Conservation (phyloP, 139 green algal genomes). For the Picochlorum sp. region DNA sequence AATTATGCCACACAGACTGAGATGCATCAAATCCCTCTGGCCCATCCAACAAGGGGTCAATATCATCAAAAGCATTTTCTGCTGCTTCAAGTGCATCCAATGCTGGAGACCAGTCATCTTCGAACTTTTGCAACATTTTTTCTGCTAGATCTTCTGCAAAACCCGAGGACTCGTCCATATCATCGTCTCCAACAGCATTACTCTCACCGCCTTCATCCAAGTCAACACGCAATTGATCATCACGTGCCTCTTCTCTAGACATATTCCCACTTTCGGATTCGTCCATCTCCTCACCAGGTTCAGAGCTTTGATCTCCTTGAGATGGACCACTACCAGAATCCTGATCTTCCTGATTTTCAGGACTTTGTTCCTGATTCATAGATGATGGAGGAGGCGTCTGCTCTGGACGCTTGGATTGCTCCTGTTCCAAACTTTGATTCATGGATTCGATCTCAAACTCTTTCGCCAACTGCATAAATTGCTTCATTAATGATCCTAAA, state of each 20-base stretch:
- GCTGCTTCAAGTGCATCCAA: constrained; percentile 66
- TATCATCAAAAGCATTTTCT: constrained; percentile 37
- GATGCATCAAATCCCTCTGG: constrained; percentile 62
- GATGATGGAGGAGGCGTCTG: constrained; percentile 21
- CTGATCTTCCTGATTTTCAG: constrained; percentile 14
- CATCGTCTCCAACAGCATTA: constrained; percentile 7
- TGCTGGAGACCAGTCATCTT: constrained; percentile 69
- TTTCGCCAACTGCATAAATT: constrained; percentile 73
- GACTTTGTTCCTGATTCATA: constrained; percentile 30
- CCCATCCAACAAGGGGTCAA: constrained; percentile 73
- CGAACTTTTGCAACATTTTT: constrained; percentile 65
- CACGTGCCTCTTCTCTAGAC: neutral
- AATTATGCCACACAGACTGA: constrained; percentile 55
- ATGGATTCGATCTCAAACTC: constrained; percentile 68
- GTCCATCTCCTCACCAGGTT: constrained; percentile 16
- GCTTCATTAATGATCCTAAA: constrained; percentile 60
- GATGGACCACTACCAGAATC: constrained; percentile 15
- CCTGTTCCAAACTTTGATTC: constrained; percentile 19
- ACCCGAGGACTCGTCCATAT: constrained; percentile 23
- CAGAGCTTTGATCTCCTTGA: constrained; percentile 19
- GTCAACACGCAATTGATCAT: constrained; percentile 3
- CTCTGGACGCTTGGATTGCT: constrained; percentile 33
- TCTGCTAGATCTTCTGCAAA: constrained; percentile 25
- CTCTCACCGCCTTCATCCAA: neutral
- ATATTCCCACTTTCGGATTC: constrained; percentile 3